Evolutionary conservation across 306 rosid genomes (phyloP).

Genomic region (Myrica gale): DNA sequence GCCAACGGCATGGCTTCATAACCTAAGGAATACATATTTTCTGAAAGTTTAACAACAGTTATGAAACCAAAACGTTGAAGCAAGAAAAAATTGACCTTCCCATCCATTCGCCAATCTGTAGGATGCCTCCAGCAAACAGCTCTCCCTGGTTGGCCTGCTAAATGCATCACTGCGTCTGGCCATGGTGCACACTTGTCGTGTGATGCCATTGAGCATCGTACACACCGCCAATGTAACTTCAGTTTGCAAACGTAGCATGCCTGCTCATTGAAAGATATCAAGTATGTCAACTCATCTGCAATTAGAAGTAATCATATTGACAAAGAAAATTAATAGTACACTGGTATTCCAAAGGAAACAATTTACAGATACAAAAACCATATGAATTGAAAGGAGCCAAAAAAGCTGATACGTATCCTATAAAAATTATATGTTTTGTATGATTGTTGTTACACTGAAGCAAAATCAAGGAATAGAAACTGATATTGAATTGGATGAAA

Average conservation of each 20-base stretch:
- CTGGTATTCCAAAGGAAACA: slow-evolving; percentile 1
- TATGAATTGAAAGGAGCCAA: too few species aligned
- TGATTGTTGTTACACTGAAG: neutral
- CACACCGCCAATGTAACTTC: slow-evolving; percentile 58
- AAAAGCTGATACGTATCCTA: neutral
- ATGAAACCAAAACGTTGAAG: slow-evolving; percentile 34
- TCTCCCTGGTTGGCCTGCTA: slow-evolving; percentile 49
- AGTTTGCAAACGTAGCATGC: slow-evolving; percentile 77
- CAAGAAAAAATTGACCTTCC: slow-evolving; percentile 80
- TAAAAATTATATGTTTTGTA: neutral
- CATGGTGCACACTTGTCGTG: slow-evolving; percentile 83
- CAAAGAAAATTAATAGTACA: neutral
- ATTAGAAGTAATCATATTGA: neutral
- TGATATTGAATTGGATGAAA: neutral
- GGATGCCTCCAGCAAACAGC: slow-evolving; percentile 93
- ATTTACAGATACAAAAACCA: too few species aligned
- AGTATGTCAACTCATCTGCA: neutral
- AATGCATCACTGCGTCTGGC: slow-evolving; percentile 59
- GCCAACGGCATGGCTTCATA: neutral
- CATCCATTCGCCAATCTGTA: slow-evolving; percentile 65
- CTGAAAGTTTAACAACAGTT: slow-evolving; percentile 5
- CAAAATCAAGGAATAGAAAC: neutral
- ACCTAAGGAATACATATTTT: neutral
- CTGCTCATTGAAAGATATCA: slow-evolving; percentile 37
- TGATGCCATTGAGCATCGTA: slow-evolving; percentile 60